A percentile compares a stretch with the other conserved stretches of the same genome.
Evolutionary conservation across 352 stramenopile genomes (phyloP).

Genomic region (Phytophthora pistaciae): DNA sequence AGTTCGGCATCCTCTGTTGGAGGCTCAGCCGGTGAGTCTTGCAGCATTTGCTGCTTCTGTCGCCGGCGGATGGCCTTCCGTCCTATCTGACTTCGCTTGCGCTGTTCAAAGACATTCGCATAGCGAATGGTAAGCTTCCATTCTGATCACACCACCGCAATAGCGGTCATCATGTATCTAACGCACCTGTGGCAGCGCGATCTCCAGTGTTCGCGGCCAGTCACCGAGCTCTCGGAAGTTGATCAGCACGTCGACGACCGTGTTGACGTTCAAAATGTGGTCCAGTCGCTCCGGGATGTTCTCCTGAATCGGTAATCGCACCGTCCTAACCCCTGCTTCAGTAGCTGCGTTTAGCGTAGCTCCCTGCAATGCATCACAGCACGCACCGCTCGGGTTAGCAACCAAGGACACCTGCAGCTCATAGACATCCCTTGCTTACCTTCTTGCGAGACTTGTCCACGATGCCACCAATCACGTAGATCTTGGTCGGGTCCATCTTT

Average conservation of each 20-base stretch:
- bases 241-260: slow-evolving; percentile 77
- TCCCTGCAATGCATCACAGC: slow-evolving; percentile 34
- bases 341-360: slow-evolving; percentile 64
- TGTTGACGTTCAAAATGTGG: slow-evolving; percentile 88
- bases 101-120: slow-evolving; percentile 25
- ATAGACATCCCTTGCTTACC: slow-evolving; percentile 19
- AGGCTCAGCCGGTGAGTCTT: slow-evolving; percentile 1
- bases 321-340: slow-evolving; percentile 57
- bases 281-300: slow-evolving; percentile 69
- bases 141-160: not conserved
- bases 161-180: not conserved
- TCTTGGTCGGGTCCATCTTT: slow-evolving; percentile 68
- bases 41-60: slow-evolving; percentile 24
- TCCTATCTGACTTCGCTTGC: slow-evolving; percentile 51
- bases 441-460: slow-evolving; percentile 85
- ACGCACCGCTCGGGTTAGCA: no score
- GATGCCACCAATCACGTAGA: slow-evolving; percentile 86
- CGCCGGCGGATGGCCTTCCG: slow-evolving; percentile 45
- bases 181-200: slow-evolving; percentile 63
- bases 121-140: slow-evolving; percentile 4
- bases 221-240: slow-evolving; percentile 55
- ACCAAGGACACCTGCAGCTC: not conserved
- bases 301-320: slow-evolving; percentile 79
- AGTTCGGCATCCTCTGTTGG: not conserved
- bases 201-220: slow-evolving; percentile 57